Evolutionary conservation across 176 grass and related monocot genomes (phyloP).

Genomic region (Oryza officinalis): DNA sequence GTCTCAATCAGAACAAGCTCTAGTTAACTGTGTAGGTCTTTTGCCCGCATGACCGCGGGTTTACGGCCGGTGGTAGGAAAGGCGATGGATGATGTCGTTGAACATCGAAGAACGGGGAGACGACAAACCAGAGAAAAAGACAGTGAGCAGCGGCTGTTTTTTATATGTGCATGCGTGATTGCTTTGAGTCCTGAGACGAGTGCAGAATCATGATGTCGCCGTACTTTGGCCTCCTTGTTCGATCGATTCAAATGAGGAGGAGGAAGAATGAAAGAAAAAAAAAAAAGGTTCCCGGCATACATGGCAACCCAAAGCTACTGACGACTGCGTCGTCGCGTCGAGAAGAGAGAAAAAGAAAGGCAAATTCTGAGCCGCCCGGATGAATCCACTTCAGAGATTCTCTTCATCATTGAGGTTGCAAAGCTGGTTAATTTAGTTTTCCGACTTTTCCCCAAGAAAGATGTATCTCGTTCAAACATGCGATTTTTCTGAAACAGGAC

Average conservation of each 20-base stretch:
- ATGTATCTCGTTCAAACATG: neutral
- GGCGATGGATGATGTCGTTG: conserved; percentile 42
- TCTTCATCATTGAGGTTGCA: conserved; percentile 11
- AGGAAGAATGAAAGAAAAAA: neutral
- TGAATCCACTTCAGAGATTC: conserved; percentile 30
- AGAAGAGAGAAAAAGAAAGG: neutral
- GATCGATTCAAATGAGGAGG: conserved; percentile 26
- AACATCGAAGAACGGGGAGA: conserved; percentile 36
- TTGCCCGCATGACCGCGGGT: conserved; percentile 43
- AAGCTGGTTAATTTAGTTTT: neutral
- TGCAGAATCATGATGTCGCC: conserved; percentile 58
- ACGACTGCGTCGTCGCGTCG: neutral
- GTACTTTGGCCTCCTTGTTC: conserved; percentile 35
- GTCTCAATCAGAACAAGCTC: neutral
- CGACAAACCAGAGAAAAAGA: conserved; percentile 31
- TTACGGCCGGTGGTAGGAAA: conserved; percentile 38
- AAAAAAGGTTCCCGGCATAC: conserved; percentile 8
- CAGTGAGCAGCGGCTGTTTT: conserved; percentile 14
- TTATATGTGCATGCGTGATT: conserved; percentile 34
- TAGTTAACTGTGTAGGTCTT: conserved; percentile 24
- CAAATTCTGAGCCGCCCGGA: neutral
- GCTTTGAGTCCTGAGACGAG: conserved; percentile 40
- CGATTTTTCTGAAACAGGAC: neutral
- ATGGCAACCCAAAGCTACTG: conserved; percentile 23
- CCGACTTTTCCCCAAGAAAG: neutral